Evolutionary conservation across 2,329 filamentous ascomycete species (phyloP).

Genomic region (Talaromyces piceae): DNA sequence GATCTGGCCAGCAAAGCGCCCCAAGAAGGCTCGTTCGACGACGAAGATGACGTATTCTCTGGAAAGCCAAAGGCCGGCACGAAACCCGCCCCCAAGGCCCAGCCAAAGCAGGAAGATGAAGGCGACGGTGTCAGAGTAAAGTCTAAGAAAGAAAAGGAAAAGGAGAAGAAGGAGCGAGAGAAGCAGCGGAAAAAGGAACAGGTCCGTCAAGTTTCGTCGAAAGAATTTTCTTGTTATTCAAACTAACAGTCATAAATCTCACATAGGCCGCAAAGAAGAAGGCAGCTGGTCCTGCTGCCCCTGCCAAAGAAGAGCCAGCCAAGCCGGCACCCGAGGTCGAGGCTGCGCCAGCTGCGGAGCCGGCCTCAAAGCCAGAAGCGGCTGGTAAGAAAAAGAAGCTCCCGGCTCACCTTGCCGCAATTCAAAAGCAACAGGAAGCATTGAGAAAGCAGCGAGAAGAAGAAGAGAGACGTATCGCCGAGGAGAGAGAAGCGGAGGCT

Average conservation of each 20-base stretch:
- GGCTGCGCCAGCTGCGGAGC: conserved; percentile 74
- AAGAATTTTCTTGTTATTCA: too few species aligned
- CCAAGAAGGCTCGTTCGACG: conserved; percentile 72
- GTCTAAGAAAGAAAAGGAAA: conserved; percentile 98
- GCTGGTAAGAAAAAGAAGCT: conserved; percentile 84
- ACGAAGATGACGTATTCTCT: conserved; percentile 80
- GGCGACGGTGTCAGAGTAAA: conserved; percentile 62
- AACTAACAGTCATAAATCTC: conserved; percentile 1
- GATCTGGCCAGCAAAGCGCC: conserved; percentile 62
- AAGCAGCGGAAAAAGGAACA: conserved; percentile 99
- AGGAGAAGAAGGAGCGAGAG: conserved; percentile 94
- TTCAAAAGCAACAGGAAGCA: conserved; percentile 44
- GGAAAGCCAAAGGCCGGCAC: conserved; percentile 56
- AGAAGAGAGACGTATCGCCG: conserved; percentile 32
- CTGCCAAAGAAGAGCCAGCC: conserved; percentile 50
- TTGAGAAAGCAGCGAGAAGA: conserved; percentile 41
- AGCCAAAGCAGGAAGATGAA: conserved; percentile 38
- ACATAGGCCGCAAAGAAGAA: conserved; percentile 77
- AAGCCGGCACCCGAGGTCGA: conserved; percentile 50
- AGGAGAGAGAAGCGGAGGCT: conserved; percentile 34
- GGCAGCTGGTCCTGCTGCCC: conserved; percentile 37
- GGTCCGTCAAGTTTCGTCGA: conserved; percentile 56
- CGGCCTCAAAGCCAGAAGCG: conserved; percentile 51
- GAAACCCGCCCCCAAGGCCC: conserved; percentile 35
- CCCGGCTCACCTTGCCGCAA: conserved; percentile 47